Percentiles rank a stretch among this genome's conserved stretches.
Evolutionary conservation across 768 basidiomycete species (phyloP).

Genomic region (Suillus lakei): DNA sequence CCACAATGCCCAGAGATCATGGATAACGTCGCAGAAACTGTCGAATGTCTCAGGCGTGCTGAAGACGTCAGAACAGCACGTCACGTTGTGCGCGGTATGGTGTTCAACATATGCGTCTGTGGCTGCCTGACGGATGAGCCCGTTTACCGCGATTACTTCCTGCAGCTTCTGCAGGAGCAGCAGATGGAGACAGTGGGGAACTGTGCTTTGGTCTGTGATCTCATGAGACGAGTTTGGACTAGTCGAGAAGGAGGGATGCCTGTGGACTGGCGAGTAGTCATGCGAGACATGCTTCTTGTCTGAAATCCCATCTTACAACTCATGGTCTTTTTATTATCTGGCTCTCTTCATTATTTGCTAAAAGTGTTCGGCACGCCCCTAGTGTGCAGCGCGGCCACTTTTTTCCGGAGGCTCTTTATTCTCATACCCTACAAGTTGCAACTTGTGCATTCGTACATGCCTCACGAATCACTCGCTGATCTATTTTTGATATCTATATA

Average conservation of each 20-base stretch:
- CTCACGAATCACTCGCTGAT: background rate
- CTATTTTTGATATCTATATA: background rate
- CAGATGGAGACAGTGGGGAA: conserved; percentile 66
- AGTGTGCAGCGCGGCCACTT: background rate
- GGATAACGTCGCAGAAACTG: conserved; percentile 55
- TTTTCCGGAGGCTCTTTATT: background rate
- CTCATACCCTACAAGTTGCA: background rate
- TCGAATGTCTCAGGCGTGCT: conserved; percentile 48
- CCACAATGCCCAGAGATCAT: conserved; percentile 69
- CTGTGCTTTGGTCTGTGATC: conserved; percentile 51
- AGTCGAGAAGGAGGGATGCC: conserved; percentile 40
- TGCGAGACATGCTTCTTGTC: conserved; percentile 66
- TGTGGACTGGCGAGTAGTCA: conserved; percentile 66
- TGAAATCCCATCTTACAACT: conserved; percentile 28
- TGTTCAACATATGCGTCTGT: conserved; percentile 77
- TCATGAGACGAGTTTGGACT: conserved; percentile 67
- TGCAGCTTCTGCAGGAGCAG: conserved; percentile 53
- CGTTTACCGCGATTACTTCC: conserved; percentile 47
- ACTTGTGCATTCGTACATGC: background rate
- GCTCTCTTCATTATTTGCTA: background rate
- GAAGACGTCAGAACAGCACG: conserved; percentile 44
- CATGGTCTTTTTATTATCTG: background rate
- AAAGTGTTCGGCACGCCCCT: background rate
- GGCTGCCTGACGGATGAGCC: conserved; percentile 67
- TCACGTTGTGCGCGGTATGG: conserved; percentile 74